Evolutionary conservation across 2,329 filamentous ascomycete genomes (phyloP), one percentile per base, ranked within the genome.

Genomic region (Furcasterigmium sp.): DNA sequence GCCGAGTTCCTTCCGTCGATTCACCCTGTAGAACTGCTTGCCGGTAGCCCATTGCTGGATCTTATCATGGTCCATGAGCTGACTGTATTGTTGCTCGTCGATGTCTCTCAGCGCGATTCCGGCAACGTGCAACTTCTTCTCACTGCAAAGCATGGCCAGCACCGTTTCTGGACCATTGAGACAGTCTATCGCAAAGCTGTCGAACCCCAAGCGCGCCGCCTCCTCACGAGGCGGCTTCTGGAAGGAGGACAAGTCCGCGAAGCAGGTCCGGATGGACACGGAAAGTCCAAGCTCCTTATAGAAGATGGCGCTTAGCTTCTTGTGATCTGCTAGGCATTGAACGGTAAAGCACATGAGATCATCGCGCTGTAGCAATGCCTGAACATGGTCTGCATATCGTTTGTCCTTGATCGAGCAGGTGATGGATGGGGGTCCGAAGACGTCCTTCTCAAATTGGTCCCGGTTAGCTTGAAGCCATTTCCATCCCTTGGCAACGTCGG

Each of bases 121-220:
- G 6, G 84, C 83, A 20, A 70, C 68, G 53, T 95, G 81, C 7
- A 96, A 63, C 42, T 69, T 75, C 45, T 76, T 79, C 52, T 87
- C 84, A 11, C 81, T 76, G 61, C 90, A 96, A 18, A 98, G 76
- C 85, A 95, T 93, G 7, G 88, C 85, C 26, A 97, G 68, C 2
- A 98, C 87, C 2, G 87, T 77, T 2, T 84, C 81, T 0, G 94
- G 94, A 0, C 91, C 93, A 26, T 83, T 75, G 6, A 98, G 59
- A 46, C 78, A 87, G 56, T 97, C 86, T 20, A 87, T 72, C 1
- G 89, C 82, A 67, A 86, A 95, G 2, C 84, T 82, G 50, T 94
- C 85, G 39, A 98, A 78, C 0, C 89, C 89, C 62, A 80, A 45
- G 32, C 55, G 46, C 41, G 56, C 56, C 44, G 89, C 62, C 41